Evolutionary conservation across 1,284 basidiomycete species (phyloP), one percentile per base, ranked within the genome.

Genomic region (Sanguinoderma infundibulare): DNA sequence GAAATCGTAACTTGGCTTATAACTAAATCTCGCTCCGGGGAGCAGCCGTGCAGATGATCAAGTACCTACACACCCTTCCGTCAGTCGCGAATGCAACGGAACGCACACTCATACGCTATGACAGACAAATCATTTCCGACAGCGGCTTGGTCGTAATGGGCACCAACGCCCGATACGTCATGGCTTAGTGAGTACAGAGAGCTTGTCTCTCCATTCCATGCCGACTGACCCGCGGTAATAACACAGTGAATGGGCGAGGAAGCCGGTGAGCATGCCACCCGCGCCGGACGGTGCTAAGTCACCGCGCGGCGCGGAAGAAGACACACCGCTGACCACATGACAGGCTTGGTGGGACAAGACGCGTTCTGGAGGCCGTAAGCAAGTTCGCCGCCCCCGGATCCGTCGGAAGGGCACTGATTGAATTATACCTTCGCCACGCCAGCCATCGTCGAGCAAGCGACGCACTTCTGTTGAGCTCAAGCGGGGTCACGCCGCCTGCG

Each of bases 131-230:
- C 65, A 83, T 89, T 69, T 78, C 81, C 64, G 83, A 86, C 61
- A 87, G 87, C 74, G 77, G 84, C 65, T 76, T 88, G 55, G 81
- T 82, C 44, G 85, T 89, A 52, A 87, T 89, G 85, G 84, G 84
- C 36, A 87, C 85, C 55, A 82, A 83, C 63, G 86, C 85, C 2
- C 78, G 85, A 66, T 87, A 87, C 76, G 79, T 85, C 60, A 83
- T 82, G 75, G 86, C 87, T 9, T 87, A 86, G 70, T 76, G 77
- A 79, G 74, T 77, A n/a, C 72, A 34, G 81, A 57, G 77, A 34
- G 20, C 22, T 17, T 39, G 24, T 14, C 22, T 20, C n/a, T 12
- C 8, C 2, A 1, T 22, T 51, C 24, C 20, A 10, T 24, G 12
- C 51, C 49, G 22, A 53, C 34, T 2, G 2, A 15, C 20, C 26